Base-by-base conservation (phyloP, 192 early-diverging fungal genomes). In the Podila epicladia region DNA sequence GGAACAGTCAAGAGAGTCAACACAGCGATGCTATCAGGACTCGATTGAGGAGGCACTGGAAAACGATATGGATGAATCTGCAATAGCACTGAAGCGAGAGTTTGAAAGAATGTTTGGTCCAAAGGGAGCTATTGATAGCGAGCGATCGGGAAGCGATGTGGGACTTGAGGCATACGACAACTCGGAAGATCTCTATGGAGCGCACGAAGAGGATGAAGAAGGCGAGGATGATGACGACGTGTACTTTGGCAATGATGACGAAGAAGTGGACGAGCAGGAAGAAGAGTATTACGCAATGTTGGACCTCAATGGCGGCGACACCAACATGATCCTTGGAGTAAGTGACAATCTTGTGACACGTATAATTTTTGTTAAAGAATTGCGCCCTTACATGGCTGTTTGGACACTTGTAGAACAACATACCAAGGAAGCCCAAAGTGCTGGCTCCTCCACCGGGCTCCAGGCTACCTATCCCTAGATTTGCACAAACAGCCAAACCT, bases 281-380 rank as follows among this genome's bases (percentile, higher is more conserved):
- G 76, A 80, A 20, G 65, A 72, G 31, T 72, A 65, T n/a, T 80
- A 80, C 57, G 76, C 71, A 28, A 72, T 80, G 76, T 50, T 69
- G 17, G 76, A 80, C 24, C 22, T 80, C 50, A 80, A 80, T 50
- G 75, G 75, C 53, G 76, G 61, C 41, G 65, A 65, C 15, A 71
- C 70, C 62, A 77, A 77, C 35, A 72, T 80, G 76, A 80, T 80
- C 37, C 51, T 80, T 9, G 76, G 76, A 24, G 76, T 80, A 72
- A 73, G 76, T 41, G 26, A 20, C 22, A 0, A 15, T 19, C 53
- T 24, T 58, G 24, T 51, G 12, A 45, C 41, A 3, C 41, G 8
- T 13, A 12, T 1, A 22, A 32, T 9, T 35, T 19, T n/a, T 53
- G 29, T 63, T 62, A 64, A 63, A 28, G 29, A 29, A 49, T n/a